Conservation (phyloP, 2,329 filamentous ascomycete genomes). For the Xylaria sp. region DNA sequence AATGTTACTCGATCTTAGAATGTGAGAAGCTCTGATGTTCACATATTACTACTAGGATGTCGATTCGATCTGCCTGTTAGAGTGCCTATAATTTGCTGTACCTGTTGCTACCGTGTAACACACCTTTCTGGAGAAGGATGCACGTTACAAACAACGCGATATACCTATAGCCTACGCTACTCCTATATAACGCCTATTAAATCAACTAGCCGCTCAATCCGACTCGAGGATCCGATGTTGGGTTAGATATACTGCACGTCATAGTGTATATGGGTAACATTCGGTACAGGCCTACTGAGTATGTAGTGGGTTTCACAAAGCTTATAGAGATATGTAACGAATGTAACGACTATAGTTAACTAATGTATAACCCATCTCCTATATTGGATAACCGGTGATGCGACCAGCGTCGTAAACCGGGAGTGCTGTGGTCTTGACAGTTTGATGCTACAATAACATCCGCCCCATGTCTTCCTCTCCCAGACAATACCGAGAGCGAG, state of each 20-base stretch:
- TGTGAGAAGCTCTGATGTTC: background rate
- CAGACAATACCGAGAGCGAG: slow-evolving; percentile 1
- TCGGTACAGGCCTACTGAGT: background rate
- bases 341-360: too few species aligned
- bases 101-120: slow-evolving; percentile 11
- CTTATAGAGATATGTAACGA: slow-evolving; percentile 1
- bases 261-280: slow-evolving; percentile 2
- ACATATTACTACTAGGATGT: slow-evolving; percentile 18
- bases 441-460: background rate
- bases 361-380: background rate
- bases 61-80: slow-evolving; percentile 16
- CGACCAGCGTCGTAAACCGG: background rate
- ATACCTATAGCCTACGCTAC: background rate
- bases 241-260: background rate
- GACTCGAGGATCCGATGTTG: slow-evolving; percentile 14
- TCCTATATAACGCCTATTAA: background rate
- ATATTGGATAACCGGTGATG: background rate
- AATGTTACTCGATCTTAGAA: slow-evolving; percentile 8
- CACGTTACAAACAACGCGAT: background rate
- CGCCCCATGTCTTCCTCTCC: slow-evolving; percentile 1
- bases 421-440: background rate
- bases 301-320: background rate
- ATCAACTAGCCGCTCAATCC: slow-evolving; percentile 8
- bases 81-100: background rate
- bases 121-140: slow-evolving; percentile 19